Evolutionary conservation across 2,329 filamentous ascomycete species (phyloP).

Genomic region (Zarea fungicola): DNA sequence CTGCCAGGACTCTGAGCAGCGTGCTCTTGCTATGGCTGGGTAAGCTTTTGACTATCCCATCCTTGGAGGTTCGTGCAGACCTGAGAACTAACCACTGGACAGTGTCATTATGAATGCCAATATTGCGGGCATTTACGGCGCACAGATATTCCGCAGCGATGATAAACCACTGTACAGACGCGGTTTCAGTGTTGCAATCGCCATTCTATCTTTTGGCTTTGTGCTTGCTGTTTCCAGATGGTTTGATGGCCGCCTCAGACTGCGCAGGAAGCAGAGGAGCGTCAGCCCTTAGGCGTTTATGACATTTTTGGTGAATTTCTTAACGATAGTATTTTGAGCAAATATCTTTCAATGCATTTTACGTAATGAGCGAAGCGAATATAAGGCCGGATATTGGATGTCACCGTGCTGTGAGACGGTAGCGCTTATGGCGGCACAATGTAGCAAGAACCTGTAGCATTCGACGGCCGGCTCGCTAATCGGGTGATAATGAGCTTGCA

Average conservation of each 20-base stretch:
- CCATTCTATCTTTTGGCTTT: slow-evolving; percentile 39
- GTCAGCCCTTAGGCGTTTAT: too few species aligned
- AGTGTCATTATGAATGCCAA: slow-evolving; percentile 59
- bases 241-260: slow-evolving; percentile 32
- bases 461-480: too few species aligned
- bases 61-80: background rate
- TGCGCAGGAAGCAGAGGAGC: slow-evolving; percentile 2
- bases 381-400: too few species aligned
- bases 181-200: slow-evolving; percentile 43
- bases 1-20: slow-evolving; percentile 51
- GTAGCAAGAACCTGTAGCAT: too few species aligned
- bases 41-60: slow-evolving; percentile 24
- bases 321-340: too few species aligned
- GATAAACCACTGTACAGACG: slow-evolving; percentile 47
- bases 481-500: too few species aligned
- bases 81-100: background rate
- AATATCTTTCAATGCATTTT: too few species aligned
- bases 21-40: slow-evolving; percentile 55
- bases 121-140: slow-evolving; percentile 55
- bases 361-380: too few species aligned
- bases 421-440: too few species aligned
- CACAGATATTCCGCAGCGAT: slow-evolving; percentile 52
- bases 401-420: too few species aligned
- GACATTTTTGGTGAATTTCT: too few species aligned
- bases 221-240: slow-evolving; percentile 36